Conservation (phyloP, 441 rosid genomes). For the Euphorbia celastroides region DNA sequence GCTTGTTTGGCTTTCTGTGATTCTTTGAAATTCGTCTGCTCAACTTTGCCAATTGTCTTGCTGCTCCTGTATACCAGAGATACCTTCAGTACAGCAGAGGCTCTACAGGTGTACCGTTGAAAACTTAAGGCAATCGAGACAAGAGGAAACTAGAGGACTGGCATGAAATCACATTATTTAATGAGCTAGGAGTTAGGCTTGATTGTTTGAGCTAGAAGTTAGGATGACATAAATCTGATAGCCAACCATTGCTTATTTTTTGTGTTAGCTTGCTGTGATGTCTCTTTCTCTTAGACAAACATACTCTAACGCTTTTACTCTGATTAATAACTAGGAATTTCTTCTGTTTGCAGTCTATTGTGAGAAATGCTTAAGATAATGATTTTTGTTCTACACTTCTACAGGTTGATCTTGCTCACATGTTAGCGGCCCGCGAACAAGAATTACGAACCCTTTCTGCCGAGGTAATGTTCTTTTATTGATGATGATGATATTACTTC, state of each 20-base stretch:
- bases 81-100: background rate
- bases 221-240: background rate
- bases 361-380: slow-evolving; percentile 4
- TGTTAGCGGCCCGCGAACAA: slow-evolving; percentile 94
- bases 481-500: slow-evolving; percentile 11
- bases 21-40: background rate
- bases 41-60: background rate
- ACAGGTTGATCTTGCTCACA: slow-evolving; percentile 95
- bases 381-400: slow-evolving; percentile 16
- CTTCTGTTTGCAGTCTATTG: background rate
- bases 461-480: slow-evolving; percentile 57
- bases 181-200: background rate
- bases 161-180: too few species aligned
- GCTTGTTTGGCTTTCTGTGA: background rate
- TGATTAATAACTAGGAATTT: background rate
- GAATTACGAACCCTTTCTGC: slow-evolving; percentile 89
- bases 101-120: background rate
- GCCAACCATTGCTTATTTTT: background rate
- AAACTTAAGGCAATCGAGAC: background rate
- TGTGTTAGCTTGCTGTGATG: slow-evolving; percentile 1
- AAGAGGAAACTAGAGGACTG: too few species aligned
- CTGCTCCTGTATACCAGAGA: background rate
- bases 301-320: too few species aligned
- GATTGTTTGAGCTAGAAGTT: background rate
- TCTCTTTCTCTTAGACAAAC: background rate